These are phyloP conservation scores for Lithocarpus polystachyus DNA, from an alignment of 306 rosid genomes.

Conservation along the genomic window DNA sequence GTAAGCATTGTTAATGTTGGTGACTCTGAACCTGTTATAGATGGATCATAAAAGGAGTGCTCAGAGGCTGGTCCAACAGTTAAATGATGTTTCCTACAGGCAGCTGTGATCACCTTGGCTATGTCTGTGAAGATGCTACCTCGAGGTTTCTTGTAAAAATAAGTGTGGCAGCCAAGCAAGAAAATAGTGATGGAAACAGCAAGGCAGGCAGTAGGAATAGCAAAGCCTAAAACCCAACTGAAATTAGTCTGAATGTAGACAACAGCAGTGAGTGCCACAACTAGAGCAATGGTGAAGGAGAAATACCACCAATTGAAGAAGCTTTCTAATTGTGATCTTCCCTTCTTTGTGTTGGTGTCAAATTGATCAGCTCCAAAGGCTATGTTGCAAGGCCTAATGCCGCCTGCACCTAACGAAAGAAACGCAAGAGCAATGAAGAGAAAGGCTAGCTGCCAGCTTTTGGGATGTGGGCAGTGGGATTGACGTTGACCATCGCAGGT, in stretches of 20 bases:
- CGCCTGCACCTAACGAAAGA: conserved; percentile 75
- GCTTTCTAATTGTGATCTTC: conserved; percentile 59
- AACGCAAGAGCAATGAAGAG: conserved; percentile 56
- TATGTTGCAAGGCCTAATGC: conserved; percentile 84
- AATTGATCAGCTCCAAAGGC: conserved; percentile 88
- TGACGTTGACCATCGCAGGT: conserved; percentile 24
- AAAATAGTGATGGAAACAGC: conserved; percentile 57
- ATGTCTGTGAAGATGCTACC: conserved; percentile 64
- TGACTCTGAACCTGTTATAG: background rate
- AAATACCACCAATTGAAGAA: conserved; percentile 95
- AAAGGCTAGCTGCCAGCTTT: conserved; percentile 56
- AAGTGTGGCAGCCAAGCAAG: conserved; percentile 54
- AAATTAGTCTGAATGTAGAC: conserved; percentile 74
- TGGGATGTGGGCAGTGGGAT: conserved; percentile 43
- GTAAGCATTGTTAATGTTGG: conserved; percentile 8
- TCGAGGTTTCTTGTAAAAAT: conserved; percentile 46
- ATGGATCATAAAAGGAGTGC: conserved; percentile 39
- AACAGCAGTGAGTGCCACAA: conserved; percentile 62
- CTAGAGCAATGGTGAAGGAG: conserved; percentile 62
- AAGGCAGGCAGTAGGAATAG: conserved; percentile 62
- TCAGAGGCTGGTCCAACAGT: background rate
- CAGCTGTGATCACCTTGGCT: conserved; percentile 56
- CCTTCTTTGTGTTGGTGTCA: conserved; percentile 58
- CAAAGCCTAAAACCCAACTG: conserved; percentile 72
- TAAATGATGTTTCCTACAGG: conserved; percentile 37